Evolutionary conservation across 1,284 basidiomycete species (phyloP), one percentile per base, ranked within the genome.

Genomic region (Irpex sp.): DNA sequence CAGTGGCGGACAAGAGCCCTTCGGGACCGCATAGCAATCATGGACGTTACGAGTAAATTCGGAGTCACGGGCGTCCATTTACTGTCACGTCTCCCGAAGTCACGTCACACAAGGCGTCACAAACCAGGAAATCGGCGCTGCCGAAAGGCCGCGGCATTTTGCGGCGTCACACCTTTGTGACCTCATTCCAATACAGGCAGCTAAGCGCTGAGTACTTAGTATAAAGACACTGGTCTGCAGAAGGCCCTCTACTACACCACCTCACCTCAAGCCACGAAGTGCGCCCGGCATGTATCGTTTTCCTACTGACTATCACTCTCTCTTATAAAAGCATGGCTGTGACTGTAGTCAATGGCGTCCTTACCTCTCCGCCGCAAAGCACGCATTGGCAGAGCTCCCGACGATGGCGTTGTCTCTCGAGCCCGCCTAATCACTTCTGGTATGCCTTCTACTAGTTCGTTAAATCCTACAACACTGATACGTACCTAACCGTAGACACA

Each of bases 1-100:
- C 33, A 55, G 59, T 57, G 59, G 62, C 33, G 62, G 54, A 43
- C 21, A 37, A 33, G 37, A 19, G 43, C 8, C 39, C 39, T 43
- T 43, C 39, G 39, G 39, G 39, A 43, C 39, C 39, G 39, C 36
- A 19, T 43, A 19, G 9, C 36, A 13, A 13, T 43, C 8, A 43
- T 39, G 57, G 46, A 58, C 36, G 33, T 58, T 58, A 43, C 11
- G 39, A 43, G 11, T 43, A 9, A 15, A 43, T 43, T 9, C 15
- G 39, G 15, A 1, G 39, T 15, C 15, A 43, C 39, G 5, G 39
- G 15, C 39, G 39, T 2, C 11, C 5, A 4, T 15, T 11, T 9
- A 43, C 11, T 15, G 39, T 43, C 15, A 43, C 39, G 5, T 26
- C 26, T 26, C 26, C 4, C 26, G 3, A 26, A 4, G 26, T 26